These are phyloP conservation scores for Fomitopsis pinicola DNA, from an alignment of 1,284 basidiomycete species.

Conservation along the genomic window DNA sequence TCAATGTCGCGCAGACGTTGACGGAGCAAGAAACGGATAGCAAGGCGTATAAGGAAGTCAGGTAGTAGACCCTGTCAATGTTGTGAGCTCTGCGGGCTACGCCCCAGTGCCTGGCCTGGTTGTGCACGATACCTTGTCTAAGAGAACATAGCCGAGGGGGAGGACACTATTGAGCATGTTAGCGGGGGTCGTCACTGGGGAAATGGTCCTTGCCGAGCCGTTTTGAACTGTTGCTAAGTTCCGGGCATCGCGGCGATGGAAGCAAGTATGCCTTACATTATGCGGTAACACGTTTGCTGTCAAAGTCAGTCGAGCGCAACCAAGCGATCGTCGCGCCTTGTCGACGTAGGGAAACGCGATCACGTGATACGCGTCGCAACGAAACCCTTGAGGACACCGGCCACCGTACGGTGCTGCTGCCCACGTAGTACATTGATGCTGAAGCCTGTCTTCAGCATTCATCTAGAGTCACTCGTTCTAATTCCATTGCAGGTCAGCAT, in stretches of 20 bases:
- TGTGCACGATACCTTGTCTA: constrained; percentile 22
- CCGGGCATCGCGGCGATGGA: too few species aligned
- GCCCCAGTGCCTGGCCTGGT: background rate
- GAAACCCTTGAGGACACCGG: too few species aligned
- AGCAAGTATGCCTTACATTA: too few species aligned
- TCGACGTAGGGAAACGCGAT: background rate
- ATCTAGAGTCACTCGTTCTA: too few species aligned
- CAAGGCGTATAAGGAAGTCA: constrained; percentile 56
- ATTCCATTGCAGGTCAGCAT: too few species aligned
- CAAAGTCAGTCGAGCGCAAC: too few species aligned
- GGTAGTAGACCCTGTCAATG: constrained; percentile 49
- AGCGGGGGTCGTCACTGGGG: background rate
- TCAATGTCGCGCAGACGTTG: constrained; percentile 63
- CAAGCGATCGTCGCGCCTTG: too few species aligned
- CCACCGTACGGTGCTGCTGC: background rate
- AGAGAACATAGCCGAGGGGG: constrained; percentile 21
- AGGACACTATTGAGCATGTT: constrained; percentile 10
- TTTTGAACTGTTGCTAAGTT: too few species aligned
- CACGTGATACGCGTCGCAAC: background rate
- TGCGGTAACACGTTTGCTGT: background rate
- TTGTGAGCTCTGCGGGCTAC: background rate
- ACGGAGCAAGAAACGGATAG: constrained; percentile 56
- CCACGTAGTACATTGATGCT: too few species aligned
- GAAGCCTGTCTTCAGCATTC: too few species aligned
- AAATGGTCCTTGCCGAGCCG: background rate